phyloP scores from a whole-genome alignment of 257 asterid genomes.

The Solanum ossicruentum region DNA sequence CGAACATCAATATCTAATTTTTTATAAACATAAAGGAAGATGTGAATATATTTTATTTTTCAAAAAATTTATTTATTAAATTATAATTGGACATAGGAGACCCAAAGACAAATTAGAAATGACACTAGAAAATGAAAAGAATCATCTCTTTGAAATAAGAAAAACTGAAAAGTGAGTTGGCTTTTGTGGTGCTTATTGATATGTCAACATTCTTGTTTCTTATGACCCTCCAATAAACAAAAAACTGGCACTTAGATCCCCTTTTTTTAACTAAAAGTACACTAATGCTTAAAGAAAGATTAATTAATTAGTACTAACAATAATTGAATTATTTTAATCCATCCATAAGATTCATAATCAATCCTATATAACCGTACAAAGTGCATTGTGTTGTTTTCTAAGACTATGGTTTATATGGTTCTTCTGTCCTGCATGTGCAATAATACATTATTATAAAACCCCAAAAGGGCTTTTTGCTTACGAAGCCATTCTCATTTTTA shows the following conservation, averaged over 20 bases:
- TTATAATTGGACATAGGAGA: accelerated
- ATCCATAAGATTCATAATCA: background rate
- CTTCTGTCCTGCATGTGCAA: background rate
- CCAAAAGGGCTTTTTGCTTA: background rate
- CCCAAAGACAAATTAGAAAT: background rate
- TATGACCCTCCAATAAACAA: background rate
- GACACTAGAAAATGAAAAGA: background rate
- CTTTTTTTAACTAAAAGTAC: background rate
- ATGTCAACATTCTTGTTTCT: background rate
- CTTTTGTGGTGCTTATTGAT: background rate
- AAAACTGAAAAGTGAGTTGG: background rate
- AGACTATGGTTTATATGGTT: background rate
- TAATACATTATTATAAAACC: background rate
- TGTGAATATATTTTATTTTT: no score
- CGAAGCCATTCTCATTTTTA: background rate
- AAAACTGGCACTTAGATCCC: background rate
- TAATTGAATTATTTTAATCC: background rate
- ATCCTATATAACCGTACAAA: background rate
- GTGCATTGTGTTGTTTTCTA: background rate
- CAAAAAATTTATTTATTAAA: accelerated
- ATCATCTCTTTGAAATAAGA: background rate
- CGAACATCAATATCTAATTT: no score
- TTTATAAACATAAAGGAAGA: no score
- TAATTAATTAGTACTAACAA: background rate
- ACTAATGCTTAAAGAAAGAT: background rate